phyloP scores from a whole-genome alignment of 108 stramenopile species.

The Cylindrotheca closterium region DNA sequence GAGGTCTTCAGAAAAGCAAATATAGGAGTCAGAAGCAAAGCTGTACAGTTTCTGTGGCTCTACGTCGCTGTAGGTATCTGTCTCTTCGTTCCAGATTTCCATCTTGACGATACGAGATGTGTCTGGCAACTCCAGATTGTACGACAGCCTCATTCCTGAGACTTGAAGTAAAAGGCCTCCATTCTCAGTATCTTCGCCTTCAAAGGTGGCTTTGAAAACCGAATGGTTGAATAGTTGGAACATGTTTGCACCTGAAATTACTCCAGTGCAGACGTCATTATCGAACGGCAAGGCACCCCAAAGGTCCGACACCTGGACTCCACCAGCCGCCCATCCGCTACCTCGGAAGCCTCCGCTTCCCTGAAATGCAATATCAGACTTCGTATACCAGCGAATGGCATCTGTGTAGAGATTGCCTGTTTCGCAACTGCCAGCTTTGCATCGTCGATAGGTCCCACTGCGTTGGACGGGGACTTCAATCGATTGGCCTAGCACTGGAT shows the following conservation, averaged over 20 bases:
- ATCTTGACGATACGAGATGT: slow-evolving; percentile 3
- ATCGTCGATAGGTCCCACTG: slow-evolving; percentile 25
- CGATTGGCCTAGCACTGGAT: slow-evolving; percentile 40
- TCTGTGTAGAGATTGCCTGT: slow-evolving; percentile 54
- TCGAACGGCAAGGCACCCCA: slow-evolving; percentile 45
- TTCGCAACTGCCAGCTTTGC: slow-evolving; percentile 46
- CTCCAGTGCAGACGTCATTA: slow-evolving; percentile 43
- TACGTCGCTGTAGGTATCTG: no score
- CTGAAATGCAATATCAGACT: slow-evolving; percentile 40
- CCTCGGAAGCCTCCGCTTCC: slow-evolving; percentile 43
- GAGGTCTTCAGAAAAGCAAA: no score
- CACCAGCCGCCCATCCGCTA: slow-evolving; percentile 47
- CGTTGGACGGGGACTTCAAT: slow-evolving; percentile 39
- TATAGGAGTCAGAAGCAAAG: no score
- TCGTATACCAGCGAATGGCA: slow-evolving; percentile 47
- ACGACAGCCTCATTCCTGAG: slow-evolving; percentile 48
- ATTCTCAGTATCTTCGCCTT: slow-evolving; percentile 19
- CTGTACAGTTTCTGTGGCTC: no score
- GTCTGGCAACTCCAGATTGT: slow-evolving; percentile 40
- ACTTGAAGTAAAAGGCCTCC: slow-evolving; percentile 49
- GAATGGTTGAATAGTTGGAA: slow-evolving; percentile 39
- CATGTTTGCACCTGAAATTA: slow-evolving; percentile 8
- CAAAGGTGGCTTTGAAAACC: slow-evolving; percentile 39
- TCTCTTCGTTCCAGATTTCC: slow-evolving; percentile 32
- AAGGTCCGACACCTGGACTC: slow-evolving; percentile 41